Evolutionary conservation across 2,329 filamentous ascomycete species (phyloP).

Genomic region (Periconia sp.): DNA sequence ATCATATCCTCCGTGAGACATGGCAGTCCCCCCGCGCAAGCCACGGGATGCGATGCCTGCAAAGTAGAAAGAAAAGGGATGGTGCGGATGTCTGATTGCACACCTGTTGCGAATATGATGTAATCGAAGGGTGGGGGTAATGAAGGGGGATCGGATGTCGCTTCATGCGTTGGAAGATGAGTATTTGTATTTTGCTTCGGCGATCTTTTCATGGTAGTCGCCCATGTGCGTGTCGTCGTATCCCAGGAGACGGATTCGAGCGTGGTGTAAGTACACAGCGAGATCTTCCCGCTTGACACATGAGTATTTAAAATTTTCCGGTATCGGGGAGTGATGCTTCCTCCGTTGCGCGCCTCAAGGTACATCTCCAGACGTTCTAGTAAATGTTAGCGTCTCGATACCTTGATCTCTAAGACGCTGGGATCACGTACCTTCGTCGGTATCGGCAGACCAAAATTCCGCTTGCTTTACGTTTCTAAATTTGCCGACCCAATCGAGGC

Average conservation of each 20-base stretch:
- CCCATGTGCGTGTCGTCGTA: slow-evolving; percentile 42
- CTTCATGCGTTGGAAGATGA: too few relatives aligned
- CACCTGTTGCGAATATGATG: slow-evolving; percentile 76
- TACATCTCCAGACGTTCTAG: slow-evolving; percentile 70
- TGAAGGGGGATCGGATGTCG: neutral
- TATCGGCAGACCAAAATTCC: slow-evolving; percentile 74
- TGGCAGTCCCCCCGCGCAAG: slow-evolving; percentile 66
- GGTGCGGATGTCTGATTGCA: slow-evolving; percentile 62
- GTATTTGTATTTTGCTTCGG: too few relatives aligned
- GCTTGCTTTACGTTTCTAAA: slow-evolving; percentile 78
- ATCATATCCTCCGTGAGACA: slow-evolving; percentile 75
- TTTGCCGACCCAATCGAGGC: slow-evolving; percentile 78
- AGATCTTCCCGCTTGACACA: slow-evolving; percentile 58
- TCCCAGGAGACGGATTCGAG: slow-evolving; percentile 58
- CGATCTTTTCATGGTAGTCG: neutral
- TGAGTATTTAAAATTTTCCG: slow-evolving; percentile 65
- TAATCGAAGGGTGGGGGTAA: slow-evolving; percentile 57
- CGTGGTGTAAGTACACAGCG: slow-evolving; percentile 62
- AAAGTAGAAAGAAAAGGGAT: slow-evolving; percentile 66
- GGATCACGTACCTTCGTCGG: slow-evolving; percentile 68
- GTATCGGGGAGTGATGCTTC: slow-evolving; percentile 73
- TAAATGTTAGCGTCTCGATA: too few relatives aligned
- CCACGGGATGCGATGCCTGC: slow-evolving; percentile 61
- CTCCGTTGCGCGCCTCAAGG: slow-evolving; percentile 67
- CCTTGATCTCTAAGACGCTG: too few relatives aligned